Base-by-base conservation (phyloP, 345 rosid genomes). In the Draba incana region DNA sequence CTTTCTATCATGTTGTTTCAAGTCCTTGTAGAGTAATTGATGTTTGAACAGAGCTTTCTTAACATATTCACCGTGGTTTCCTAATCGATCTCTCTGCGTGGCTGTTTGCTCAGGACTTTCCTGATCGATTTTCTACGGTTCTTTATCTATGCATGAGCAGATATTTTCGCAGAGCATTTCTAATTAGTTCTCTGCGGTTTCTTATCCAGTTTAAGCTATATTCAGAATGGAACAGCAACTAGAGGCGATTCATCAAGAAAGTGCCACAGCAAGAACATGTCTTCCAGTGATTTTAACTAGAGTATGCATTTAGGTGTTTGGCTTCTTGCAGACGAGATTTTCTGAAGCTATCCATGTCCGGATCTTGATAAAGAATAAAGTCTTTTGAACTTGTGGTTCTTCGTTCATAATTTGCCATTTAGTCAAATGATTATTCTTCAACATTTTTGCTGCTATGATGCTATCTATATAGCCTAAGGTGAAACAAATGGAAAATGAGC, bases 141-240 rank as follows among this genome's bases (percentile, higher is more conserved):
- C 35, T 8, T 6, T 20, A 33, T 33, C 5, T 30, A 10, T 11
- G 43, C 31, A 62, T 46, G 55, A 48, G 33, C 20, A 23, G 13
- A 13, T 16, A 11, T 35, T 12, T 37, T 8, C 15, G 37, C 27
- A 49, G 15, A n/a, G 4, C 37, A 10, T n/a, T 12, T 33, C 57
- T 63, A 20, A 35, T 8, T 11, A 15, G 14, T 27, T 65, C 10
- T 46, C 12, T 41, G 12, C 0, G 24, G 41, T 14, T 15, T 45
- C 35, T 63, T 46, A 14, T 54, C 50, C 64, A 53, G 75, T 25
- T 71, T 31, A 54, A 57, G 42, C 63, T 16, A 62, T 54, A 4
- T 24, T 45, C 41, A 43, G 41, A 71, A 33, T 35, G 63, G 56
- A 54, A 45, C 39, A 44, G 30, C 59, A 33, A 41, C 14, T 9